These are phyloP conservation scores for Mucor velutinosus DNA, from an alignment of 371 early-diverging fungal species.

Conservation along the genomic window DNA sequence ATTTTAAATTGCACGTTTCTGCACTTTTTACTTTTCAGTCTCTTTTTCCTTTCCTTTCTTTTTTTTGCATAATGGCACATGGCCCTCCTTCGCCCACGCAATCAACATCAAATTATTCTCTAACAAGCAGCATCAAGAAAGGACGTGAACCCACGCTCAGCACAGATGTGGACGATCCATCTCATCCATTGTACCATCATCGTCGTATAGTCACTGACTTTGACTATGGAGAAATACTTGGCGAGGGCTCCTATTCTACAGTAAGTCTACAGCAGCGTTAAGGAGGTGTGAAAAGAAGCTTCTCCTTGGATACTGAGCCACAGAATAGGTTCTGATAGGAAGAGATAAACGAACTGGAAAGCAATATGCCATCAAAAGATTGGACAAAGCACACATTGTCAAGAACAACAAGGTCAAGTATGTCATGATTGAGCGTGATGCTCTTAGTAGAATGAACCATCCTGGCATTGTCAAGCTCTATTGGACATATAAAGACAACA, in stretches of 20 bases:
- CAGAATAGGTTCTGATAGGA: slow-evolving; percentile 67
- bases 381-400: slow-evolving; percentile 92
- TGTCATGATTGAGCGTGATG: slow-evolving; percentile 91
- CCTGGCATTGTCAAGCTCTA: slow-evolving; percentile 90
- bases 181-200: slow-evolving; percentile 43
- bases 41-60: not conserved
- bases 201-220: slow-evolving; percentile 69
- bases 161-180: slow-evolving; percentile 48
- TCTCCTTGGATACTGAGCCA: not conserved
- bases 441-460: slow-evolving; percentile 82
- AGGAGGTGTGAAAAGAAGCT: not conserved
- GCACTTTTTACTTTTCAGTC: too few species aligned
- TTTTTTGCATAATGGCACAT: not conserved
- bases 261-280: slow-evolving; percentile 48
- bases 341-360: slow-evolving; percentile 65
- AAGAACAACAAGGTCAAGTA: slow-evolving; percentile 94
- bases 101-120: slow-evolving; percentile 27
- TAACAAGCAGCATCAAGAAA: not conserved
- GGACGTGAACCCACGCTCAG: slow-evolving; percentile 6
- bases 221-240: slow-evolving; percentile 80
- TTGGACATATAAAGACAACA: slow-evolving; percentile 92
- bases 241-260: slow-evolving; percentile 96
- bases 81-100: slow-evolving; percentile 65
- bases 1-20: not conserved
- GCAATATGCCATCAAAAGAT: slow-evolving; percentile 89